These are phyloP conservation scores for Calonectria naviculata DNA, from an alignment of 2,329 filamentous ascomycete species.

Conservation along the genomic window DNA sequence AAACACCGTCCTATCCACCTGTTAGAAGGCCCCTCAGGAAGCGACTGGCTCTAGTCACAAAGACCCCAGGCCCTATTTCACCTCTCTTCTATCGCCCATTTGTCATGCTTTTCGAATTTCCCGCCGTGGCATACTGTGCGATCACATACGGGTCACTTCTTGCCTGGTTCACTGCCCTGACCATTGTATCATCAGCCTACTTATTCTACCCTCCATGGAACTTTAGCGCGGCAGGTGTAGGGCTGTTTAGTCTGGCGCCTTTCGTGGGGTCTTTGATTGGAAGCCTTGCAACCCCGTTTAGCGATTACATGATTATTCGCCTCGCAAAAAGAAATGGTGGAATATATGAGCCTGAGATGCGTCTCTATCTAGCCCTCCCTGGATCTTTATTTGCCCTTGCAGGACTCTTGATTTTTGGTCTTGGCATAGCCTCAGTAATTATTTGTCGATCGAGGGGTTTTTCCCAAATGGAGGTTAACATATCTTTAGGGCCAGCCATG, in stretches of 20 bases:
- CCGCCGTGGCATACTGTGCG: slow-evolving; percentile 51
- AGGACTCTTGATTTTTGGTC: slow-evolving; percentile 50
- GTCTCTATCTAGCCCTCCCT: slow-evolving; percentile 44
- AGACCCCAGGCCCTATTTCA: slow-evolving; percentile 21
- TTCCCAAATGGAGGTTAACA: slow-evolving; percentile 33
- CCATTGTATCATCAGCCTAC: slow-evolving; percentile 23
- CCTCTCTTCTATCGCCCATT: slow-evolving; percentile 26
- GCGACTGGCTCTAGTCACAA: slow-evolving; percentile 35
- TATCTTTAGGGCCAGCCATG: slow-evolving; percentile 47
- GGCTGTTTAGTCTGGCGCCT: slow-evolving; percentile 40
- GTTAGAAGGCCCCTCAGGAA: slow-evolving; percentile 27
- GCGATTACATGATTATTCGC: slow-evolving; percentile 50
- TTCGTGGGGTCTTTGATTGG: slow-evolving; percentile 52
- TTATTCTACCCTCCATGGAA: slow-evolving; percentile 46
- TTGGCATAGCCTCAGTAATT: slow-evolving; percentile 40
- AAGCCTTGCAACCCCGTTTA: slow-evolving; percentile 49
- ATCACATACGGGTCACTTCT: slow-evolving; percentile 53
- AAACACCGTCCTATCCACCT: slow-evolving; percentile 26
- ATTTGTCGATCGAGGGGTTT: too few relatives aligned
- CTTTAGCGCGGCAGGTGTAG: slow-evolving; percentile 37
- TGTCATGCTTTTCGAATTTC: slow-evolving; percentile 29
- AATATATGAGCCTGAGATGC: slow-evolving; percentile 56
- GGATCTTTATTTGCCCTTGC: slow-evolving; percentile 43
- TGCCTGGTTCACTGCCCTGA: slow-evolving; percentile 47
- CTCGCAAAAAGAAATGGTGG: slow-evolving; percentile 50